These are phyloP conservation scores for Pachysandra terminalis DNA, from an alignment of 164 flowering plant genomes.

Conservation along the genomic window DNA sequence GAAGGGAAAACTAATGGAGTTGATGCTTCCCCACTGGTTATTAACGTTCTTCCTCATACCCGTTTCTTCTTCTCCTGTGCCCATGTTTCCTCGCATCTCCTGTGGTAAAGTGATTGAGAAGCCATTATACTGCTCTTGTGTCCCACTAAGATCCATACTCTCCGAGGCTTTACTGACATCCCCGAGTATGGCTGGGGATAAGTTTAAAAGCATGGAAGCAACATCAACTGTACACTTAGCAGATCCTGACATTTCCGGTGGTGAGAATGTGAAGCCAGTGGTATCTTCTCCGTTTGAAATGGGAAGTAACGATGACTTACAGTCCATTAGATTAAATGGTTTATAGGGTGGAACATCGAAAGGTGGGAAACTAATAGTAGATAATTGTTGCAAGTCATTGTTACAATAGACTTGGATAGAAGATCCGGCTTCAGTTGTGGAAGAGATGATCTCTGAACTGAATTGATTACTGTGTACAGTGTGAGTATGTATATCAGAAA, in stretches of 20 bases:
- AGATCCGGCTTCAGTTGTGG: slow-evolving; percentile 32
- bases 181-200: slow-evolving; percentile 6
- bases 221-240: slow-evolving; percentile 18
- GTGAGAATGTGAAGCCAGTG: slow-evolving; percentile 24
- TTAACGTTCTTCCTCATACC: slow-evolving; percentile 17
- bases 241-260: slow-evolving; percentile 26
- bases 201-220: slow-evolving; percentile 27
- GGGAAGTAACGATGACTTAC: slow-evolving; percentile 21
- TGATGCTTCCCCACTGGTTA: slow-evolving; percentile 21
- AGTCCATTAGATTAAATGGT: slow-evolving; percentile 14
- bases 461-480: slow-evolving; percentile 23
- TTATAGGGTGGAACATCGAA: slow-evolving; percentile 28
- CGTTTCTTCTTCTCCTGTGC: slow-evolving; percentile 16
- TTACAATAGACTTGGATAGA: slow-evolving; percentile 14
- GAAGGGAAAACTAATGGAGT: slow-evolving; percentile 45
- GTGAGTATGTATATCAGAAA: slow-evolving; percentile 22
- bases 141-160: slow-evolving; percentile 22
- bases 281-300: slow-evolving; percentile 25
- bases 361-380: slow-evolving; percentile 24
- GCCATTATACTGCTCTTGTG: slow-evolving; percentile 27
- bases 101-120: slow-evolving; percentile 25
- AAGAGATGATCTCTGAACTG: slow-evolving; percentile 37
- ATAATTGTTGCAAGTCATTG: slow-evolving; percentile 21
- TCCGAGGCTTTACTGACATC: slow-evolving; percentile 20
- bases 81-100: slow-evolving; percentile 25